Evolutionary conservation across 2,329 filamentous ascomycete species (phyloP), one percentile per base, ranked within the genome.

Genomic region (Aspergillus niger): DNA sequence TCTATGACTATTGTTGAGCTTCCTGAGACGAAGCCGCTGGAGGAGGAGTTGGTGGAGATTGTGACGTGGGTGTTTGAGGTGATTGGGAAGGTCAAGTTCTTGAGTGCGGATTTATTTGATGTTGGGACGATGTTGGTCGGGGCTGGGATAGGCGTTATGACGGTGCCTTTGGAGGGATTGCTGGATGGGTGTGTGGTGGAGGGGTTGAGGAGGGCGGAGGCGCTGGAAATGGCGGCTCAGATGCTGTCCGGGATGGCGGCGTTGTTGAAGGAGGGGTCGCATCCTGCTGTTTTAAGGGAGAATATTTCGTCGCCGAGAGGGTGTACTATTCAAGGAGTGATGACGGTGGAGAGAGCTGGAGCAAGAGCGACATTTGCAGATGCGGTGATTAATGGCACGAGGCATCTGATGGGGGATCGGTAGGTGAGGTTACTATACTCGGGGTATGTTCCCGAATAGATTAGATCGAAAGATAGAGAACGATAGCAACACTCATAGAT

Each of bases 101-200:
- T 88, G 0, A 80, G 83, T 0, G 72, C 83, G 1, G 73, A 77
- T 1, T 74, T 79, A 48, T 85, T 88, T 80, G 83, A 87, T 67
- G 82, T 79, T 1, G 78, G 76, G 39, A 86, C 83, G 10, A 83
- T 85, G 15, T 76, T 88, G n/a, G 86, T 83, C 10, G 85, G 86
- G 1, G 86, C 85, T 0, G 84, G 85, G 0, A 83, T 85, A 11
- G 86, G 85, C 0, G 86, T 88, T 67, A 77, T 83, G 52, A 84
- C 85, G 0, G 72, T 89, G 24, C 77, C 87, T 22, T 75, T 87
- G n/a, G 86, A 89, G 66, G 83, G 83, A 1, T 77, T 87, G 48
- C 79, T 85, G 3, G 85, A 88, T 69, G 86, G 86, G 1, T 85
- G 81, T 39, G 85, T 89, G 3, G 85, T 85, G 0, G 87, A 87